Conservation (phyloP, 2,329 filamentous ascomycete genomes). For the Paecilomyces formosus region DNA sequence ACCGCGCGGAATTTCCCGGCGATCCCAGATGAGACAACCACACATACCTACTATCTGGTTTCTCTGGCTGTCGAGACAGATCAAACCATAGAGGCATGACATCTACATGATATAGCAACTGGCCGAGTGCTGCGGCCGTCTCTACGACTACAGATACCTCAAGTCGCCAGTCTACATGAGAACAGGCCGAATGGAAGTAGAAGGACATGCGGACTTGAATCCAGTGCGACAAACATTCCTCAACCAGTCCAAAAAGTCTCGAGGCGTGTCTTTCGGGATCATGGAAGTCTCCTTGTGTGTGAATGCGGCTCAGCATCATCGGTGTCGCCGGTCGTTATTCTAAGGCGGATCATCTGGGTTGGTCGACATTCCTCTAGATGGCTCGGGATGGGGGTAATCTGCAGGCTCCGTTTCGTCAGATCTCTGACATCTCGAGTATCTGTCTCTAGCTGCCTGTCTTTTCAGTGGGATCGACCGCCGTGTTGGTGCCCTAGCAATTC, state of each 20-base stretch:
- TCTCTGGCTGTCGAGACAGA: neutral
- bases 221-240: too few species aligned
- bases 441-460: too few species aligned
- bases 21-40: neutral
- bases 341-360: neutral
- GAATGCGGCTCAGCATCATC: neutral
- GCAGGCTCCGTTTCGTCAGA: neutral
- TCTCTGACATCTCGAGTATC: too few species aligned
- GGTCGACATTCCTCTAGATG: neutral
- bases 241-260: neutral
- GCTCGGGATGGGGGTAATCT: neutral
- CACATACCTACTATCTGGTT: neutral
- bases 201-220: too few species aligned
- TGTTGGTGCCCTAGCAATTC: too few species aligned
- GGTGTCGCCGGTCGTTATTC: neutral
- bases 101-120: too few species aligned
- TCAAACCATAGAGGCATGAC: too few species aligned
- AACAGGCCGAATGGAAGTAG: too few species aligned
- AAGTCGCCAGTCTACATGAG: too few species aligned
- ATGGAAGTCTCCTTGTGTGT: neutral
- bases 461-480: too few species aligned
- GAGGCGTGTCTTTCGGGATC: neutral
- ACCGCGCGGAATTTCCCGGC: neutral
- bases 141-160: too few species aligned
- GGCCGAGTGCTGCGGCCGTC: too few species aligned